Conservation (phyloP, 106 monocot species). For the Dactylorhiza incarnata region DNA sequence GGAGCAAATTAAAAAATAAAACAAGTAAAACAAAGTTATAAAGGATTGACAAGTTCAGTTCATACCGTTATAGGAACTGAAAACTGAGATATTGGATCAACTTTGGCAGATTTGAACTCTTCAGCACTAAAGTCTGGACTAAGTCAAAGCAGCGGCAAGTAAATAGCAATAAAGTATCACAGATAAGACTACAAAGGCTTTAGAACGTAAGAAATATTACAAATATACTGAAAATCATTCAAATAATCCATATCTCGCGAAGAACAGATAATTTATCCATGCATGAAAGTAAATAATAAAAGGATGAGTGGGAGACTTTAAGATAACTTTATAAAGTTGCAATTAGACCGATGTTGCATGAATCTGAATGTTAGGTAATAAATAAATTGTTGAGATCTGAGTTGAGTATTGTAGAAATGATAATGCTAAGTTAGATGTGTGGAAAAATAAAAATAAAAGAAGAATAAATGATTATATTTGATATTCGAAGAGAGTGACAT, state of each 20-base stretch:
- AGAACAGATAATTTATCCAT: not conserved
- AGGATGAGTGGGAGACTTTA: too few species aligned
- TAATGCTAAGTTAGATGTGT: too few species aligned
- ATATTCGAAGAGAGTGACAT: too few species aligned
- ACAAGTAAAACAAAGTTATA: not conserved
- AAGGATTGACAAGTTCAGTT: not conserved
- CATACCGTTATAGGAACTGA: slow-evolving; percentile 64
- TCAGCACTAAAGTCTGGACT: slow-evolving; percentile 53
- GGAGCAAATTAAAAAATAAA: not conserved
- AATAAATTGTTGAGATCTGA: too few species aligned
- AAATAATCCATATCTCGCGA: not conserved
- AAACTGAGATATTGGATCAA: slow-evolving; percentile 88
- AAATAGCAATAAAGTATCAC: not conserved
- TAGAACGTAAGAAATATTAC: not conserved
- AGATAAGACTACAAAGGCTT: not conserved
- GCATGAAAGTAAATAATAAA: not conserved
- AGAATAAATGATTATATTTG: too few species aligned
- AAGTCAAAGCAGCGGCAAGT: slow-evolving; percentile 1
- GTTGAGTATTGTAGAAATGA: too few species aligned
- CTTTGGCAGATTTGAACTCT: slow-evolving; percentile 70
- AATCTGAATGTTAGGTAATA: too few species aligned
- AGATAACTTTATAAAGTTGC: too few species aligned
- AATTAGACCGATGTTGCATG: too few species aligned
- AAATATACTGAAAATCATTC: not conserved
- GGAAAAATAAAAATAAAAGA: too few species aligned